Conservation (phyloP, 2,329 filamentous ascomycete genomes). For the Monilinia vaccinii-corymbosi region DNA sequence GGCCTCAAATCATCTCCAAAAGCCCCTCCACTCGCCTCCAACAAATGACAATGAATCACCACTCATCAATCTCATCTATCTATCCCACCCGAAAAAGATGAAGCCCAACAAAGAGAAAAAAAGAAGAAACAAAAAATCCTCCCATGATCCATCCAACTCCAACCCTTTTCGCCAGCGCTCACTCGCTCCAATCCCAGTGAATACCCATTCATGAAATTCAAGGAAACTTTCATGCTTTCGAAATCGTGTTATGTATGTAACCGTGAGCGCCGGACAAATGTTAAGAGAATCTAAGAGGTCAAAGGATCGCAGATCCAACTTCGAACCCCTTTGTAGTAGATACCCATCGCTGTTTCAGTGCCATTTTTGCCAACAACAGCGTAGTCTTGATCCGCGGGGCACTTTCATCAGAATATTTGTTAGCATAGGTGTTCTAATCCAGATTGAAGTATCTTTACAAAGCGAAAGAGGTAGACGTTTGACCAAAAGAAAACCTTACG, state of each 20-base stretch:
- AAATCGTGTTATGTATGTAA: neutral
- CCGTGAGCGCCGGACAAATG: too few species aligned
- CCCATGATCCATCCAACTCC: neutral
- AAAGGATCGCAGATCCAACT: neutral
- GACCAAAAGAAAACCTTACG: neutral
- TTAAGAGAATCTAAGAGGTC: neutral
- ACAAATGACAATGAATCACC: neutral
- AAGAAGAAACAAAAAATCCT: neutral
- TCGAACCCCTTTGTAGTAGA: neutral
- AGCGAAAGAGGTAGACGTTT: neutral
- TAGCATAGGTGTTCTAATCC: neutral
- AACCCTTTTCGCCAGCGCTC: neutral
- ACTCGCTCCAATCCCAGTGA: neutral
- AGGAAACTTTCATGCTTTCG: neutral
- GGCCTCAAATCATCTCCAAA: neutral
- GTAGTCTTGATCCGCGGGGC: neutral
- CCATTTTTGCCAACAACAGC: neutral
- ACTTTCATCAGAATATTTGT: neutral
- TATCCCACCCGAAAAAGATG: neutral
- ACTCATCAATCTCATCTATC: neutral
- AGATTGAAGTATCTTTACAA: neutral
- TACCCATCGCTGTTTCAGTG: neutral
- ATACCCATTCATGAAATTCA: neutral
- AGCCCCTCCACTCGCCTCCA: too few species aligned
- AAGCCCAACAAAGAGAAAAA: neutral